Conservation (phyloP, 2,329 filamentous ascomycete species). For the Xylariales sp. region DNA sequence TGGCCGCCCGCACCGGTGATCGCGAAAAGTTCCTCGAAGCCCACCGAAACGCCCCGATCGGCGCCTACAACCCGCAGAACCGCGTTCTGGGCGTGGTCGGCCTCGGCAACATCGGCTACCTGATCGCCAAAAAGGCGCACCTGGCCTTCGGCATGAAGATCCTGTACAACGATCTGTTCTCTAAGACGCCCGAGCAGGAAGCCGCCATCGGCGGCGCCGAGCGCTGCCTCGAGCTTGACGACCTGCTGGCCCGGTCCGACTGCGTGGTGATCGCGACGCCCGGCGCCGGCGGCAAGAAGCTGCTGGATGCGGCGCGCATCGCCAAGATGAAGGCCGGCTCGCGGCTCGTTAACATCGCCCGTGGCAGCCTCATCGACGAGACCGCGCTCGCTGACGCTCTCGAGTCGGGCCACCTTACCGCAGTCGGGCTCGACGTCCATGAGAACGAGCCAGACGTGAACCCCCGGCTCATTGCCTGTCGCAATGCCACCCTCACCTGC, state of each 20-base stretch:
- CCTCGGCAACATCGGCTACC: constrained; percentile 50
- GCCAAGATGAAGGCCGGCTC: constrained; percentile 44
- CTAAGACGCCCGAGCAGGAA: constrained; percentile 35
- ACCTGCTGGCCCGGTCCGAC: constrained; percentile 40
- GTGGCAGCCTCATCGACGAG: constrained; percentile 48
- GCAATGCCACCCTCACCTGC: constrained; percentile 39
- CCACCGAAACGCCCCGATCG: constrained; percentile 46
- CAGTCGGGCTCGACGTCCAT: constrained; percentile 49
- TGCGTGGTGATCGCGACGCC: constrained; percentile 50
- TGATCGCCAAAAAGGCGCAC: constrained; percentile 51
- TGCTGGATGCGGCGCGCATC: constrained; percentile 36
- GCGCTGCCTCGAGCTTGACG: constrained; percentile 37
- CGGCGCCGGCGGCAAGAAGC: constrained; percentile 31
- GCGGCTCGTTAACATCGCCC: constrained; percentile 51
- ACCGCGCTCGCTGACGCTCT: constrained; percentile 42
- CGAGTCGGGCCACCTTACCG: constrained; percentile 36
- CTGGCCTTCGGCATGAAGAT: constrained; percentile 54
- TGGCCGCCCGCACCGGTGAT: constrained; percentile 43
- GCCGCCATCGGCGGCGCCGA: constrained; percentile 32
- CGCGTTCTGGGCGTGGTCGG: constrained; percentile 55
- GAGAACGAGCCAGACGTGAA: constrained; percentile 44
- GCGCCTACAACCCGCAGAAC: constrained; percentile 50
- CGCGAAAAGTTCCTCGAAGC: constrained; percentile 35
- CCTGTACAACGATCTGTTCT: constrained; percentile 44
- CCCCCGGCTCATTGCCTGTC: constrained; percentile 23